A percentile compares a stretch with the other conserved stretches of the same genome.
Conservation (phyloP, 805 yeast genomes). For the Kluyveromyces wickerhamii region DNA sequence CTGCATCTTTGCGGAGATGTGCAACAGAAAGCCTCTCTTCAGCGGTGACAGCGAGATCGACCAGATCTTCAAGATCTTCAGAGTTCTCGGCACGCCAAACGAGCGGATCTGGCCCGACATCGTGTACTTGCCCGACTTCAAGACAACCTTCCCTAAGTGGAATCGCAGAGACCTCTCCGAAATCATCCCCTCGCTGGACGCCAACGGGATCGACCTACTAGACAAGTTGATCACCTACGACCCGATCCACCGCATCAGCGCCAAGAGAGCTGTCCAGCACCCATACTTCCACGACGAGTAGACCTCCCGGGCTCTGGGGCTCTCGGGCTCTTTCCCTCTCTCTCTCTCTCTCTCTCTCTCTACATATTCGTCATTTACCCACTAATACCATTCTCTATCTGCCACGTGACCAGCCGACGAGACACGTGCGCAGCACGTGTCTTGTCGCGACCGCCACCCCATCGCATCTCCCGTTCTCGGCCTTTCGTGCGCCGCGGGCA, state of each 20-base stretch:
- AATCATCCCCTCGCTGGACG: constrained; percentile 71
- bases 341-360: background rate
- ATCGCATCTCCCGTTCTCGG: too few species aligned
- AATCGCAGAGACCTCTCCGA: constrained; percentile 83
- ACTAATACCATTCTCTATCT: background rate
- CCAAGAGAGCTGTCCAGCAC: constrained; percentile 84
- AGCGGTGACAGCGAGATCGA: constrained; percentile 97
- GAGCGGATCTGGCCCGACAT: constrained; percentile 98
- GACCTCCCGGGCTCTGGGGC: too few species aligned
- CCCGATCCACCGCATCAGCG: constrained; percentile 89
- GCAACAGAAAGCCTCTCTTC: constrained; percentile 93
- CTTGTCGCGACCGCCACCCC: background rate
- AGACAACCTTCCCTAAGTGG: constrained; percentile 74
- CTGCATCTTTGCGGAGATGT: constrained; percentile 96
- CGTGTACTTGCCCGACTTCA: constrained; percentile 78
- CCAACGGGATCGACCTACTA: constrained; percentile 76
- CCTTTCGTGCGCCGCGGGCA: too few species aligned
- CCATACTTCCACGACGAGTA: constrained; percentile 41
- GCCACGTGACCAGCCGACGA: too few species aligned
- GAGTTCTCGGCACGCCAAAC: constrained; percentile 93
- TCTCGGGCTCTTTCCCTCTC: too few species aligned
- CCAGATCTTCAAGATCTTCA: constrained; percentile 83
- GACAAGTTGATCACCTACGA: constrained; percentile 78
- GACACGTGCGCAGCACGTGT: background rate
- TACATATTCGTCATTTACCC: background rate